Base-by-base conservation (phyloP, 1,139 yeast species). In the Pichia sp. region DNA sequence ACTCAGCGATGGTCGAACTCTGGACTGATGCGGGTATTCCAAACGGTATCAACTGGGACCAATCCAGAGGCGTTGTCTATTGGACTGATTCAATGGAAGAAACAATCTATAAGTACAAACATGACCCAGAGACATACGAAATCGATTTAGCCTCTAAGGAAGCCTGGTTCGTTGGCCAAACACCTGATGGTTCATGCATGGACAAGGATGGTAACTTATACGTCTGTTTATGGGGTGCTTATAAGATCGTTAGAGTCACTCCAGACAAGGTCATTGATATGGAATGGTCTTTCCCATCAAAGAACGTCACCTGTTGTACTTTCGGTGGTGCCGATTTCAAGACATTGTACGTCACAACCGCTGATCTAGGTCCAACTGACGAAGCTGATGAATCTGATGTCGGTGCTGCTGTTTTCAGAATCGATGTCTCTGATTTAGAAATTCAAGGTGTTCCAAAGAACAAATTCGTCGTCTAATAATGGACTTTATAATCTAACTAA, bases 131-230 rank as follows among this genome's bases (percentile, higher is more conserved):
- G 15, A 65, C 74, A 3, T 61, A 60, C 17, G 62, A 82, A 40
- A 55, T 60, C 7, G 62, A 56, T 41, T 54, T 72, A 32, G 75
- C 80, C 59, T 73, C 75, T 46, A 58, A 65, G 36, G 67, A 69
- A 15, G 27, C 42, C 11, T 53, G 67, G 3, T 67, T 67, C 45
- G 63, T 67, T 9, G 66, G 60, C 1, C 17, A 43, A 9, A 93
- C 81, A 59, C 96, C 97, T 0, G 98, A 91, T 65, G 98, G 98
- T 32, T 72, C 86, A 56, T 73, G 83, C 19, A 68, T 85, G 53
- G 81, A 87, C 43, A 66, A 67, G 10, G 73, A 78, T 41, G 86
- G 83, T n/a, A 73, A 79, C 48, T 63, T 91, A 34, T 87, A 79
- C 68, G 69, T 82, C 2, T 86, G 95, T 0, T 77, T 87, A 10